phyloP scores from a whole-genome alignment of 2,329 filamentous ascomycete species.

The Botrytis deweyae region DNA sequence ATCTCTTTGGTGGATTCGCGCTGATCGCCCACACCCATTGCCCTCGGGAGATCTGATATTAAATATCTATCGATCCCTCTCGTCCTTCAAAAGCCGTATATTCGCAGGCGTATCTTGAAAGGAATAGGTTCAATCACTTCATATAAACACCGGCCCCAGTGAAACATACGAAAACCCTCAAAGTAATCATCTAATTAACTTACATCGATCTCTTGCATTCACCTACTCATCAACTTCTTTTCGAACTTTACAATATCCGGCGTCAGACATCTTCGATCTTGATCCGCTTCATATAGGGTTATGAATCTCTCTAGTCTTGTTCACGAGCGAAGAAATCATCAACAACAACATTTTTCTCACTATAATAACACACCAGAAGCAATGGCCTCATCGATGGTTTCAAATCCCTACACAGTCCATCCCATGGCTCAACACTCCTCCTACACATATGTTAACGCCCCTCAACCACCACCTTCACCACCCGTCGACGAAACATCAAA shows the following conservation, averaged over 20 bases:
- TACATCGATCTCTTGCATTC: constrained; percentile 4
- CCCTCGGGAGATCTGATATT: constrained; percentile 50
- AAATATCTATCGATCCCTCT: constrained; percentile 47
- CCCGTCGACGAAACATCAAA: constrained; percentile 72
- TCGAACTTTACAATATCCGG: constrained; percentile 14
- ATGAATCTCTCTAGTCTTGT: constrained; percentile 42
- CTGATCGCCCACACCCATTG: constrained; percentile 50
- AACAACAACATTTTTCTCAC: constrained; percentile 35
- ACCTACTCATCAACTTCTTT: constrained; percentile 1
- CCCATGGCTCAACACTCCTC: constrained; percentile 45
- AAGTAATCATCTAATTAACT: constrained; percentile 34
- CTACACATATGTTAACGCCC: constrained; percentile 51
- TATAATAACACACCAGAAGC: constrained; percentile 38
- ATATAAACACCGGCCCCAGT: constrained; percentile 12
- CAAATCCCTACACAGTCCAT: constrained; percentile 48
- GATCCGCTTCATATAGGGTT: constrained; percentile 26
- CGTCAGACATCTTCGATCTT: constrained; percentile 1
- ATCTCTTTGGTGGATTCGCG: constrained; percentile 50
- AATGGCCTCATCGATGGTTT: constrained; percentile 48
- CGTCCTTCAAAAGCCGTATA: constrained; percentile 38
- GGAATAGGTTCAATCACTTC: constrained; percentile 19
- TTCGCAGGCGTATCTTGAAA: constrained; percentile 38
- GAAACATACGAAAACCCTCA: constrained; percentile 39
- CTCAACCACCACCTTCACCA: constrained; percentile 69
- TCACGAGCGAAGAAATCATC: constrained; percentile 37